Conservation (phyloP, 495 filamentous ascomycete species). For the Neurospora discreta region DNA sequence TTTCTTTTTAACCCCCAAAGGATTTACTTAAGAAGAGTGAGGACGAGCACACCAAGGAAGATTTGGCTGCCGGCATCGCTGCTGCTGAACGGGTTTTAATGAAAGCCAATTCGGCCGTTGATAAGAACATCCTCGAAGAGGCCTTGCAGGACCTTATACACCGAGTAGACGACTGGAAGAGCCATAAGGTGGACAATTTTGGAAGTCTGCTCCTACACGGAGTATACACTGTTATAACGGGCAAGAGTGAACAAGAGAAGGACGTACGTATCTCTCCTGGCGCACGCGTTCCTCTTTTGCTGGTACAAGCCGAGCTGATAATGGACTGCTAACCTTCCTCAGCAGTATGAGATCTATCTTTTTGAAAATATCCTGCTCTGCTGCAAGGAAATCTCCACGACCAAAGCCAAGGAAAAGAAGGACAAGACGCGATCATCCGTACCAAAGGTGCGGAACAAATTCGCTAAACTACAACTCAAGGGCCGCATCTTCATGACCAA, state of each 20-base stretch:
- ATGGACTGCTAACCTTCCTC: constrained; percentile 6
- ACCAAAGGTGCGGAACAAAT: constrained; percentile 57
- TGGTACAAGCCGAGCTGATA: not conserved
- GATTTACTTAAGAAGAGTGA: constrained; percentile 76
- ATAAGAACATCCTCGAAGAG: constrained; percentile 68
- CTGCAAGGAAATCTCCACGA: constrained; percentile 87
- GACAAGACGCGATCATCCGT: constrained; percentile 40
- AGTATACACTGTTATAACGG: constrained; percentile 88
- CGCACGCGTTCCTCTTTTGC: not conserved
- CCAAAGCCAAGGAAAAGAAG: constrained; percentile 67
- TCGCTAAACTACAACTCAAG: constrained; percentile 81
- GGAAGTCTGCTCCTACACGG: constrained; percentile 82
- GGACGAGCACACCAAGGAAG: constrained; percentile 53
- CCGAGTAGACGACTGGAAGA: constrained; percentile 97
- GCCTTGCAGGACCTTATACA: constrained; percentile 69
- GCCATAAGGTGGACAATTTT: constrained; percentile 79
- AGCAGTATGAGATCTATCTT: constrained; percentile 90
- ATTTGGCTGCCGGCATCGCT: constrained; percentile 61
- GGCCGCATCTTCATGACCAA: constrained; percentile 99
- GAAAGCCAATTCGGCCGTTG: constrained; percentile 79
- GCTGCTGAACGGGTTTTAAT: constrained; percentile 67
- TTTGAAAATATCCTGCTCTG: constrained; percentile 93
- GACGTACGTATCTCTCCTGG: constrained; percentile 49
- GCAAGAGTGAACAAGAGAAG: constrained; percentile 70
- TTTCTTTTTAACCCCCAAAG: constrained; percentile 36